Base-by-base conservation (phyloP, 306 rosid genomes). In the Ormosia semicastrata region DNA sequence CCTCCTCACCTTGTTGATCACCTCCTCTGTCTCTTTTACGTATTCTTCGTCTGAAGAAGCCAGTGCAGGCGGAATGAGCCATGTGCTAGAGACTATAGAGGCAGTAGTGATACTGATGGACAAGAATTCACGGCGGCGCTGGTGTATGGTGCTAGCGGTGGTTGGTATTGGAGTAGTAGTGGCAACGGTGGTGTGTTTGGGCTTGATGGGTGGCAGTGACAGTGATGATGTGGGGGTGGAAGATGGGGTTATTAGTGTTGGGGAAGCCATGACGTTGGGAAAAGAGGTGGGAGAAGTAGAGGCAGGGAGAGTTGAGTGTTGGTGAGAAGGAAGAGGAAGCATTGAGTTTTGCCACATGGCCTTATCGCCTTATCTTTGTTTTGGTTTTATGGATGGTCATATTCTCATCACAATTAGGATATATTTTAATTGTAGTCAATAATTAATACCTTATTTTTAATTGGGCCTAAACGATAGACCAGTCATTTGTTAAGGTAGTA, bases 331-430 rank as follows among this genome's bases (percentile, higher is more conserved):
- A 60, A 56, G 71, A 50, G 3, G 60, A 43, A 71, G 79, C 70
- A 71, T 17, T 84, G 90, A 89, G 84, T 85, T 77, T 78, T 24
- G 97, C 89, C 99, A 93, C 94, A 92, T 92, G 90, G 85, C 4
- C 98, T 91, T 94, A 96, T 93, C 99, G 17, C 62, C 98, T 96
- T 96, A 96, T 96, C 98, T 83, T 72, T 46, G 3, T 71, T 85
- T 73, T 69, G 79, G 63, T 34, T 84, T 87, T 65, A 24, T 86
- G 92, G 97, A 89, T 91, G 81, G 24, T 24, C 24, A 24, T 24
- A 24, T 24, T 24, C 24, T 24, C 24, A 24, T 0, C 24, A 0
- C 24, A 24, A 24, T 24, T 24, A 24, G 24, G 24, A 24, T 24
- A 0, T 24, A 24, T 24, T 24, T 24, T 24, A 24, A n/a, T n/a